Evolutionary conservation across 805 yeast genomes (phyloP), one percentile per base, ranked within the genome.

Genomic region (Diddensiella santjacobensis): DNA sequence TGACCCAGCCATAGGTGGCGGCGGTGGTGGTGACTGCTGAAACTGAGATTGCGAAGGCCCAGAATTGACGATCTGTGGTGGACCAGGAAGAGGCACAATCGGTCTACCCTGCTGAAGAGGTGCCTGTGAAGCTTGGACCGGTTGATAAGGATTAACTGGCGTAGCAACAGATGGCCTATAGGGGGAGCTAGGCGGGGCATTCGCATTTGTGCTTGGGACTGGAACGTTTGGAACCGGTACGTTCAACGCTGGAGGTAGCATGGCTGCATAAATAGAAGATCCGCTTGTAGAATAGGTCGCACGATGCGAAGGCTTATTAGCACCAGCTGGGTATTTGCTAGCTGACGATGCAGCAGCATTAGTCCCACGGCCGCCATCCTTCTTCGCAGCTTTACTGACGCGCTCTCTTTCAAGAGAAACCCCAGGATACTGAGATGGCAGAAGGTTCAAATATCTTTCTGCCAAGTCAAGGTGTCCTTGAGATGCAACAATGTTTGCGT

Each of bases 381-480:
- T 65, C 42, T 75, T 75, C 13, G 80, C 72, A 4, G 96, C 95
- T 57, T 79, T 80, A 41, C 73, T 54, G 17, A 91, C 82, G 58
- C 99, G 81, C 54, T 86, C 90, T 65, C 83, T 86, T 60, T 87
- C 96, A 38, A 77, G 63, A 3, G 67, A 58, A 43, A 84, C 81
- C 22, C 83, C 87, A 39, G 84, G 85, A 57, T 82, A 79, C 46
- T 80, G 80, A 40, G 77, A 79, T 10, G 98, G 96, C 59, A 93
- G 72, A 51, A 84, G 72, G 40, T 73, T 71, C 61, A 91, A 74
- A 56, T 86, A 79, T 55, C 75, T 78, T 49, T 72, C 75, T 1
- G 98, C 97, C 56, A 91, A 71, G 6, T 84, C 95, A 58, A 87
- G 82, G 54, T 86, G 81, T 22, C 97, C 98, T 61, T 76, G 81